phyloP scores from a whole-genome alignment of 345 rosid genomes.

The Jatropha curcas region DNA sequence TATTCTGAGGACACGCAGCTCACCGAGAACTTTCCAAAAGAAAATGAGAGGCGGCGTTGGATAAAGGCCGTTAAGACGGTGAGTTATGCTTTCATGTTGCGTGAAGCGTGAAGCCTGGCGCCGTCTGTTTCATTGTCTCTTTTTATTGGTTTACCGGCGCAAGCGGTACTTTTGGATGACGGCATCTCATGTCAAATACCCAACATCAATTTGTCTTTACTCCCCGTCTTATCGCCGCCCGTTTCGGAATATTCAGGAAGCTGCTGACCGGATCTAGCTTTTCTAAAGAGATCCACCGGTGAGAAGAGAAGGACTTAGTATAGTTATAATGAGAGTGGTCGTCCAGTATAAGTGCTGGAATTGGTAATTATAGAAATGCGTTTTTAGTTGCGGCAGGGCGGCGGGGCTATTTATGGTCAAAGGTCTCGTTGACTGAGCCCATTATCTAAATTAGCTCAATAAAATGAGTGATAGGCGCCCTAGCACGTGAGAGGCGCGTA shows the following conservation, averaged over 20 bases:
- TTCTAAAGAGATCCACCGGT: not conserved
- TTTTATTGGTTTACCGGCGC: not conserved
- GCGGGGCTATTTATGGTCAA: conserved; percentile 17
- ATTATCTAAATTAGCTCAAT: not conserved
- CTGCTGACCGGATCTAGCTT: too few relatives aligned
- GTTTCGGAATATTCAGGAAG: not conserved
- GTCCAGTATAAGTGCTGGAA: not conserved
- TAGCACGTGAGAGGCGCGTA: not conserved
- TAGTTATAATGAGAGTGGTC: not conserved
- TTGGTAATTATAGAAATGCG: not conserved
- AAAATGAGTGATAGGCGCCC: too few relatives aligned
- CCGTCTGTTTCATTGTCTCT: not conserved
- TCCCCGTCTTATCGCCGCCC: not conserved
- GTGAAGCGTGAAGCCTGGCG: not conserved
- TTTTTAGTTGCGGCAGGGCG: conserved; percentile 20
- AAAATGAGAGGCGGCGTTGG: not conserved
- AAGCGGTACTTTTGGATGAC: not conserved
- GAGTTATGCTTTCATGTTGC: not conserved
- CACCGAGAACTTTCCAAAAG: not conserved
- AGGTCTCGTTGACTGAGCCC: conserved; percentile 32
- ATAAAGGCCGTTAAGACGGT: not conserved
- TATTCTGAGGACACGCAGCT: too few relatives aligned
- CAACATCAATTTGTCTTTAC: not conserved
- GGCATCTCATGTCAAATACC: not conserved
- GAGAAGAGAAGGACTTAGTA: not conserved